phyloP scores from a whole-genome alignment of 2,329 filamentous ascomycete genomes.

The Aspergillus viridinutans region DNA sequence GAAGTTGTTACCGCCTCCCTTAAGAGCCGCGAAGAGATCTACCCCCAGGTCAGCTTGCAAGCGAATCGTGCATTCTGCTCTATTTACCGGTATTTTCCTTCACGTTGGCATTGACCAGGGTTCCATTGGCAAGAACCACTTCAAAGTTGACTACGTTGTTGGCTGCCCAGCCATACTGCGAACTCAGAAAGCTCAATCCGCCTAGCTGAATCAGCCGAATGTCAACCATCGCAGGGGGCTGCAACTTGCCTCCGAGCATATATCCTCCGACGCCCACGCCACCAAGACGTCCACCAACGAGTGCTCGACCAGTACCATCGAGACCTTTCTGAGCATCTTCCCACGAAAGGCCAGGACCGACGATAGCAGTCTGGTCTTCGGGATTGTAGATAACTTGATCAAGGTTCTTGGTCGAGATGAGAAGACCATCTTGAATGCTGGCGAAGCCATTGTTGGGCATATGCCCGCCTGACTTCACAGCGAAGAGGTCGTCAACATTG shows the following conservation, averaged over 20 bases:
- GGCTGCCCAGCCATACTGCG: constrained; percentile 48
- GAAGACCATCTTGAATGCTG: constrained; percentile 42
- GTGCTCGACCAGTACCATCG: constrained; percentile 23
- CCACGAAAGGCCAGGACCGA: constrained; percentile 36
- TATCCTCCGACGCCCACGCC: constrained; percentile 48
- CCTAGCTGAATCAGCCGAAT: constrained; percentile 17
- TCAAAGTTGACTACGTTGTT: constrained; percentile 47
- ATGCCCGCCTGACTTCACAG: constrained; percentile 51
- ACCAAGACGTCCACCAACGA: constrained; percentile 46
- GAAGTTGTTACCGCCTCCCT: constrained; percentile 43
- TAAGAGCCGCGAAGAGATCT: constrained; percentile 42
- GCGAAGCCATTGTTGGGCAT: constrained; percentile 46
- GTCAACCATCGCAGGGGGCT: background rate
- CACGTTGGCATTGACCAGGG: constrained; percentile 39
- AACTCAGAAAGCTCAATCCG: constrained; percentile 48
- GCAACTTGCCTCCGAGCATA: constrained; percentile 41
- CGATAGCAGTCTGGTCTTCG: constrained; percentile 36
- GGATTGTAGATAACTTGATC: constrained; percentile 33
- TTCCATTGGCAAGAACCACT: constrained; percentile 46
- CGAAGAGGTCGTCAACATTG: constrained; percentile 49
- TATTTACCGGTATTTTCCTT: constrained; percentile 29
- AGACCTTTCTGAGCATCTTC: constrained; percentile 31
- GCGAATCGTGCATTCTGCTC: background rate
- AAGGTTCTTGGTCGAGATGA: constrained; percentile 45
- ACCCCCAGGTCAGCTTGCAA: background rate